These are phyloP conservation scores for Leishmania lainsoni DNA, from an alignment of 208 protist species.

Conservation along the genomic window DNA sequence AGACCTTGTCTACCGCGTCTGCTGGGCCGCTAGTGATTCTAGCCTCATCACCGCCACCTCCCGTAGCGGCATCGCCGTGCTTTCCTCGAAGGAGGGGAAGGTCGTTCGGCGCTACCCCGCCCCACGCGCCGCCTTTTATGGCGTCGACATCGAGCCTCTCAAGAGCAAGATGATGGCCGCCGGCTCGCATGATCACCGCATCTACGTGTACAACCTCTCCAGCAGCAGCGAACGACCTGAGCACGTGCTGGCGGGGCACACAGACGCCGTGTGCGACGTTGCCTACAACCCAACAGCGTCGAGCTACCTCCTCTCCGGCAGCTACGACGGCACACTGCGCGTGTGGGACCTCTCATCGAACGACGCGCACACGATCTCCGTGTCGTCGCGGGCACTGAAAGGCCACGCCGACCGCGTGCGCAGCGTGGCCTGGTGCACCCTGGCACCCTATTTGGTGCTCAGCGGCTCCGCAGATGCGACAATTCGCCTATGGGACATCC, in stretches of 20 bases:
- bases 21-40: conserved; percentile 50
- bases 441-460: conserved; percentile 84
- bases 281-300: conserved; percentile 76
- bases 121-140: conserved; percentile 41
- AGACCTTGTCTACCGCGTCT: conserved; percentile 51
- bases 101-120: conserved; percentile 70
- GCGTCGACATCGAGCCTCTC: conserved; percentile 74
- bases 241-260: conserved; percentile 76
- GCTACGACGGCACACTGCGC: conserved; percentile 88
- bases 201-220: conserved; percentile 78
- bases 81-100: conserved; percentile 76
- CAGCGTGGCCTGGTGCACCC: conserved; percentile 79
- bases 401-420: conserved; percentile 80
- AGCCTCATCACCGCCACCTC: conserved; percentile 65
- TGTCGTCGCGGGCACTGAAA: conserved; percentile 64
- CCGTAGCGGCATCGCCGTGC: conserved; percentile 52
- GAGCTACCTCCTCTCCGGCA: conserved; percentile 76
- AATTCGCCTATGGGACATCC: conserved; percentile 91
- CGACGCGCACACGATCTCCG: conserved; percentile 68
- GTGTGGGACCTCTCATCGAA: conserved; percentile 88
- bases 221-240: conserved; percentile 51
- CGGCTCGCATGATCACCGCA: conserved; percentile 83
- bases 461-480: conserved; percentile 82
- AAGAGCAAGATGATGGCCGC: conserved; percentile 72
- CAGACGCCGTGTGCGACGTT: conserved; percentile 72